Evolutionary conservation across 257 asterid species (phyloP).

Genomic region (Linaria vulgaris): DNA sequence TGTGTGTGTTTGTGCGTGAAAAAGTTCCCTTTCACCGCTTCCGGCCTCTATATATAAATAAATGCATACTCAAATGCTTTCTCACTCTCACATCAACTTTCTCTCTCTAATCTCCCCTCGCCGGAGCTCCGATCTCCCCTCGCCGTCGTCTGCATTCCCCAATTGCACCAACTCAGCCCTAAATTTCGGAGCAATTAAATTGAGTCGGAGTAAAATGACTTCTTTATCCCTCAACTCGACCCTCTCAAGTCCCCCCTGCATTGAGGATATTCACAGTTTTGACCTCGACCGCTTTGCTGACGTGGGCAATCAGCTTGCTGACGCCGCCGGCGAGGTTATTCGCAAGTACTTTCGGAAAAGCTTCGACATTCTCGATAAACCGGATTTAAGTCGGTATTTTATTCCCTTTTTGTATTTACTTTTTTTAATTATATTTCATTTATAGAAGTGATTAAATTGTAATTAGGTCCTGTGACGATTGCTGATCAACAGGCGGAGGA

Average conservation of each 20-base stretch:
- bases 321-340: constrained; percentile 86
- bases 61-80: constrained; percentile 31
- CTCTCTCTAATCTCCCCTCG: constrained; percentile 38
- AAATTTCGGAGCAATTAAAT: constrained; percentile 21
- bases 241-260: constrained; percentile 28
- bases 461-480: constrained; percentile 89
- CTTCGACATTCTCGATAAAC: constrained; percentile 72
- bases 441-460: constrained; percentile 13
- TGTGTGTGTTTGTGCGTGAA: no score
- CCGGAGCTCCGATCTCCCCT: constrained; percentile 21
- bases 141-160: constrained; percentile 28
- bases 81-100: constrained; percentile 41
- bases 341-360: constrained; percentile 80
- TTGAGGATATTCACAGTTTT: constrained; percentile 31
- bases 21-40: no score
- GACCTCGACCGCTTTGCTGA: constrained; percentile 62
- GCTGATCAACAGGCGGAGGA: constrained; percentile 97
- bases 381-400: constrained; percentile 64
- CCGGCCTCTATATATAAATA: no score
- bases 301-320: constrained; percentile 73
- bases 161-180: constrained; percentile 15
- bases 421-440: neutral
- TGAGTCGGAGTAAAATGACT: constrained; percentile 30
- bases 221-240: constrained; percentile 30
- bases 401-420: neutral